Evolutionary conservation across 192 early-diverging fungal species (phyloP).

Genomic region (Coemansia sp.): DNA sequence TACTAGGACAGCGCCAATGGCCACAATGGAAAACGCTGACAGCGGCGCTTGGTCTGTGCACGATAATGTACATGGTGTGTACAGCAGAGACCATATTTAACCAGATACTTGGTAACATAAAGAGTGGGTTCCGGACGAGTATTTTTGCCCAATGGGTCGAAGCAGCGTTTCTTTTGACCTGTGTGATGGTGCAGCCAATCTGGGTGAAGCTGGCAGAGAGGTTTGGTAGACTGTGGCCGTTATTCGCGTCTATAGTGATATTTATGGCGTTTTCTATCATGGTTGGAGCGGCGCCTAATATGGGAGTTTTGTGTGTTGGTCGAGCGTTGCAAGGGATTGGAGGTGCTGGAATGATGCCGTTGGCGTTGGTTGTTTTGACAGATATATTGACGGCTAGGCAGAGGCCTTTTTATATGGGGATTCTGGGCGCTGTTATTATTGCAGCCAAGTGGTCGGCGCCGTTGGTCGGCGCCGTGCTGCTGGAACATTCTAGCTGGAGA

Average conservation of each 20-base stretch:
- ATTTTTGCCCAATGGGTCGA: conserved; percentile 80
- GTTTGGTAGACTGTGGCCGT: conserved; percentile 53
- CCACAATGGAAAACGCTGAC: conserved; percentile 15
- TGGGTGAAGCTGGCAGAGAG: conserved; percentile 88
- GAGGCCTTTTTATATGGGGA: conserved; percentile 69
- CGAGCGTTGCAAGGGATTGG: conserved; percentile 75
- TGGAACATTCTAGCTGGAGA: conserved; percentile 60
- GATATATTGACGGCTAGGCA: conserved; percentile 70
- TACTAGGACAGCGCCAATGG: conserved; percentile 51
- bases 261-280: conserved; percentile 55
- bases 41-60: conserved; percentile 48
- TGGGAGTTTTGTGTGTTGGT: conserved; percentile 62
- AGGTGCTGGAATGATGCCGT: conserved; percentile 64
- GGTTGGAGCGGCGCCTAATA: conserved; percentile 39
- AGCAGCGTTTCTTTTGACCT: conserved; percentile 67
- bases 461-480: conserved; percentile 66
- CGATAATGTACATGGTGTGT: conserved; percentile 70
- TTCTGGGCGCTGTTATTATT: conserved; percentile 63
- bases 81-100: conserved; percentile 82
- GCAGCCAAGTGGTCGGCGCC: conserved; percentile 69
- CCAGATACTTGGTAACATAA: conserved; percentile 72
- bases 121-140: conserved; percentile 63
- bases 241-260: conserved; percentile 39
- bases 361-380: conserved; percentile 70
- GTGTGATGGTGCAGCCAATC: conserved; percentile 69